A percentile compares a stretch with the other conserved stretches of the same genome.
Evolutionary conservation across 257 asterid genomes (phyloP).

Genomic region (Capsicum baccatum): DNA sequence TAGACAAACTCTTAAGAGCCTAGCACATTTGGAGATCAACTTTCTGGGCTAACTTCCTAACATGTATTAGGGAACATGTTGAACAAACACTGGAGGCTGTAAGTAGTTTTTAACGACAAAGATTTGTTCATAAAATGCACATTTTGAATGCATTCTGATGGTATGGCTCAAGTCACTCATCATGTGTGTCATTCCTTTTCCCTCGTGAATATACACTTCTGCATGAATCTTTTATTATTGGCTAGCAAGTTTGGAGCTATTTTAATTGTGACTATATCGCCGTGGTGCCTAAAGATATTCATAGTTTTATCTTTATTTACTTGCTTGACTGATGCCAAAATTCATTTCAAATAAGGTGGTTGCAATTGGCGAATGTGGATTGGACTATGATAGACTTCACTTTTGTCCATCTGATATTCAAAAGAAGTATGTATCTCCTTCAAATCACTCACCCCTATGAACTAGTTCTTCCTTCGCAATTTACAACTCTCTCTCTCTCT

Average conservation of each 20-base stretch:
- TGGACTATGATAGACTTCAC: conserved; percentile 96
- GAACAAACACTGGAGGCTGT: not conserved
- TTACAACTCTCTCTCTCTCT: not conserved
- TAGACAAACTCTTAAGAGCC: not conserved
- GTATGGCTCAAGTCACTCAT: not conserved
- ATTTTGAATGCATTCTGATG: not conserved
- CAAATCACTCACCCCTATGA: conserved; percentile 1
- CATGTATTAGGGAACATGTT: not conserved
- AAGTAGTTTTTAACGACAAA: not conserved
- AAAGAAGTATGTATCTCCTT: conserved; percentile 70
- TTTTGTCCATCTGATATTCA: conserved; percentile 87
- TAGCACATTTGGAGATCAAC: conserved; percentile 14
- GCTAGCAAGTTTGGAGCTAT: not conserved
- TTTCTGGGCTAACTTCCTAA: conserved; percentile 6
- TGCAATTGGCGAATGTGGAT: conserved; percentile 98
- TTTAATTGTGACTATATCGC: not conserved
- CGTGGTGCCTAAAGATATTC: not conserved
- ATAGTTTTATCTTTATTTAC: not conserved
- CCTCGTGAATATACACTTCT: not conserved
- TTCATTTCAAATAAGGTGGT: conserved; percentile 78
- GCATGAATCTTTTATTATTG: not conserved
- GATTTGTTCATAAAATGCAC: conserved; percentile 6
- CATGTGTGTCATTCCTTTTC: conserved; percentile 11
- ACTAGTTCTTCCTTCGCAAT: not conserved
- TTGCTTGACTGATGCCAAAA: not conserved